These are phyloP conservation scores for Xanthoconium purpureum DNA, from an alignment of 768 basidiomycete genomes.

Conservation along the genomic window DNA sequence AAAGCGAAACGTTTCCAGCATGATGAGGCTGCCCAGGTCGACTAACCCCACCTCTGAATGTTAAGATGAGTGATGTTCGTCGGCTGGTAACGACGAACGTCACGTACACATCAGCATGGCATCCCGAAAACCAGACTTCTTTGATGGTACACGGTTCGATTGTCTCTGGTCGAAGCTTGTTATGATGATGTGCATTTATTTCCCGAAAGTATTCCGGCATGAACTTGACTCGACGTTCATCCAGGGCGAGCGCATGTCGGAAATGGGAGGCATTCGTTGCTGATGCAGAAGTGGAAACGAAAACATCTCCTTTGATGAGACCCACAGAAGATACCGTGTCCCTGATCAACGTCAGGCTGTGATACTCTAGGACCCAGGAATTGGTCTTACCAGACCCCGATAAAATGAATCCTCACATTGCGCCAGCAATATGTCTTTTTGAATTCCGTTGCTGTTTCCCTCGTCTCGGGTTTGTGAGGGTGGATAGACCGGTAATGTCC, in stretches of 20 bases:
- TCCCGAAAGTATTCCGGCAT: neutral
- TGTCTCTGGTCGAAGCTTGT: neutral
- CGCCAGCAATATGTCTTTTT: neutral
- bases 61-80: neutral
- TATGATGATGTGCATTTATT: neutral
- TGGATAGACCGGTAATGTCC: neutral
- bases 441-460: neutral
- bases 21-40: neutral
- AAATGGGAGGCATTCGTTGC: neutral
- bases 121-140: slow-evolving; percentile 1
- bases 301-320: neutral
- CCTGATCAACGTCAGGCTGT: neutral
- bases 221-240: too few relatives aligned
- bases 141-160: neutral
- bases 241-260: neutral
- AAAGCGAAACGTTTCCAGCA: neutral
- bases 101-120: neutral
- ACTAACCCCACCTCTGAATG: neutral
- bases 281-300: neutral
- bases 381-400: neutral
- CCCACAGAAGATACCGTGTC: neutral
- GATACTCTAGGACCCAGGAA: neutral
- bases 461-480: neutral
- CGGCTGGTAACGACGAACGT: too few relatives aligned
- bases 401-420: neutral